Evolutionary conservation across 2,329 filamentous ascomycete species (phyloP).

Genomic region (Penicillium sp.): DNA sequence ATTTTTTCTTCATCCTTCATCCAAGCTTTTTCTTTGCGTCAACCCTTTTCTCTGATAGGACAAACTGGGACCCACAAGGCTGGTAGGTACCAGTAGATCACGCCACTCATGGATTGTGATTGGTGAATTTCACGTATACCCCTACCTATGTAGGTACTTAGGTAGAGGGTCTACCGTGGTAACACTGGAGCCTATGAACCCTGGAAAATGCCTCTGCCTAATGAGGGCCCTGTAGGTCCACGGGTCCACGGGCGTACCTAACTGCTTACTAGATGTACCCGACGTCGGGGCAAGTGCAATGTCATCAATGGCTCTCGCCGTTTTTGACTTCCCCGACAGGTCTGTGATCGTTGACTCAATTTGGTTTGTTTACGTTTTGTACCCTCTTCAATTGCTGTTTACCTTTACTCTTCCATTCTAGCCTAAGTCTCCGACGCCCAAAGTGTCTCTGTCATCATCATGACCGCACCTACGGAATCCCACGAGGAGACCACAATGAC

Average conservation of each 20-base stretch:
- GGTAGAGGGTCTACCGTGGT: background rate
- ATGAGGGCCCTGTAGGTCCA: too few relatives aligned
- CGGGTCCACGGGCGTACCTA: too few relatives aligned
- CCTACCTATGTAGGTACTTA: background rate
- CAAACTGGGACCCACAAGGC: background rate
- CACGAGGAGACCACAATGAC: background rate
- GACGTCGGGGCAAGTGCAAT: background rate
- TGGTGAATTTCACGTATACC: background rate
- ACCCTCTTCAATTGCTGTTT: background rate
- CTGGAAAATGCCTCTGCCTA: slow-evolving; percentile 1
- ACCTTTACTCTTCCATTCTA: background rate
- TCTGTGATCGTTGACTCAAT: background rate
- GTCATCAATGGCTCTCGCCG: background rate
- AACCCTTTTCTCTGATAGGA: background rate
- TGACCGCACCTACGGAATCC: background rate
- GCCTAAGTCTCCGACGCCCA: too few relatives aligned
- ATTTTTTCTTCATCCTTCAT: background rate
- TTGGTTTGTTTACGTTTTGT: background rate
- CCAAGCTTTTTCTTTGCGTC: background rate
- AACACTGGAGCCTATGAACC: background rate
- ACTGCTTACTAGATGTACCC: too few relatives aligned
- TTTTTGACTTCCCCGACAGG: background rate
- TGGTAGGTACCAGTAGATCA: background rate
- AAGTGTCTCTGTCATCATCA: background rate
- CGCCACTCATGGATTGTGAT: background rate